Evolutionary conservation across 306 rosid genomes (phyloP).

Genomic region (Casuarina equisetifolia): DNA sequence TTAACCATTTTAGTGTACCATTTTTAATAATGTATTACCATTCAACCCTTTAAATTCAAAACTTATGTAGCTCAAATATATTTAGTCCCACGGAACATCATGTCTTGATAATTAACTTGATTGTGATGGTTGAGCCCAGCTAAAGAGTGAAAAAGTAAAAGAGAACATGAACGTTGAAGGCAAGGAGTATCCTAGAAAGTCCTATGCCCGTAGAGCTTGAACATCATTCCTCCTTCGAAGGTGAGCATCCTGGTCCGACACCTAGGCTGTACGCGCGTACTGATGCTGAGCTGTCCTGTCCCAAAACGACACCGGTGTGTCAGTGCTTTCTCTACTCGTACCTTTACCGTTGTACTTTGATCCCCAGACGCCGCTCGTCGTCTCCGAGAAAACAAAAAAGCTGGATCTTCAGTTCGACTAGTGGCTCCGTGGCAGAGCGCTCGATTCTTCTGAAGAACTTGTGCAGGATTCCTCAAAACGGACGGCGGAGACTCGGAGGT

Average conservation of each 20-base stretch:
- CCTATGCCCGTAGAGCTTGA: not conserved
- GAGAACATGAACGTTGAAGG: not conserved
- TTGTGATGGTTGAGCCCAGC: too few relatives aligned
- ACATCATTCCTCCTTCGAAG: conserved; percentile 19
- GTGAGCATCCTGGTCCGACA: conserved; percentile 16
- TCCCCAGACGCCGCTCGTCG: too few relatives aligned
- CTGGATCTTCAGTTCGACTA: not conserved
- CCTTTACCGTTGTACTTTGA: not conserved
- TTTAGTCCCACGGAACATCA: too few relatives aligned
- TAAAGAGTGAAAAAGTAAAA: too few relatives aligned
- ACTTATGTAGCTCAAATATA: too few relatives aligned
- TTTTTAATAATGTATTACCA: too few relatives aligned
- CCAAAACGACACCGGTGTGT: not conserved
- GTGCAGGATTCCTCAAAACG: not conserved
- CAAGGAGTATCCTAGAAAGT: not conserved
- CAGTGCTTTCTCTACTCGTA: not conserved
- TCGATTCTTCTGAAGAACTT: not conserved
- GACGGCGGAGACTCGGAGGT: too few relatives aligned
- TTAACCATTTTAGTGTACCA: too few relatives aligned
- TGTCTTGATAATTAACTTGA: too few relatives aligned
- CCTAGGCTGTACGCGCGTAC: conserved; percentile 7
- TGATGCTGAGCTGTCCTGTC: conserved; percentile 8
- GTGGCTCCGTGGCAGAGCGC: not conserved
- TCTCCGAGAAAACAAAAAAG: too few relatives aligned
- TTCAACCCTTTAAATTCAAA: too few relatives aligned